Conservation (phyloP, 1,139 yeast genomes). For the Zygotorulaspora mrakii region DNA sequence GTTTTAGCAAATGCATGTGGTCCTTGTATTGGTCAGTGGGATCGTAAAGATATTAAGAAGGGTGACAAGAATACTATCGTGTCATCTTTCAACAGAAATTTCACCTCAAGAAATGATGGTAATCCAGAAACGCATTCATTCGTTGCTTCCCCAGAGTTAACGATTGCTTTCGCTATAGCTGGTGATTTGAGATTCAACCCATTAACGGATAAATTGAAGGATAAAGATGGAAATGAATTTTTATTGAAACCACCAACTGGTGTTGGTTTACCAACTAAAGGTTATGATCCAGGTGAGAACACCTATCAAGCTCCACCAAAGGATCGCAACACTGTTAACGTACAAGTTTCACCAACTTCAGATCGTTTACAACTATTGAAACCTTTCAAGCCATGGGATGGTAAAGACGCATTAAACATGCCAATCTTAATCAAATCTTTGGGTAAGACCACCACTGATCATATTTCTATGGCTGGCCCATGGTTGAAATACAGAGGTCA, state of each 20-base stretch:
- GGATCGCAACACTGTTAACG: slow-evolving; percentile 74
- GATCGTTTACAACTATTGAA: slow-evolving; percentile 85
- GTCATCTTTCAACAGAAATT: slow-evolving; percentile 98
- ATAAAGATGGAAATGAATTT: slow-evolving; percentile 93
- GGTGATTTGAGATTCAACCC: slow-evolving; percentile 99
- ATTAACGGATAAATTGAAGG: slow-evolving; percentile 88
- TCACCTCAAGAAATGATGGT: slow-evolving; percentile 98
- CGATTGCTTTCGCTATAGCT: slow-evolving; percentile 91
- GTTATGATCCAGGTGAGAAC: slow-evolving; percentile 93
- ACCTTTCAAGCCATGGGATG: slow-evolving; percentile 94
- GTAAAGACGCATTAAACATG: slow-evolving; percentile 83
- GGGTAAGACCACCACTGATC: slow-evolving; percentile 99
- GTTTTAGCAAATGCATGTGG: slow-evolving; percentile 99
- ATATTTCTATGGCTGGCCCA: slow-evolving; percentile 99
- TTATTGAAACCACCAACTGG: slow-evolving; percentile 86
- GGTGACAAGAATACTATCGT: slow-evolving; percentile 98
- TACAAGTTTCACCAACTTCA: slow-evolving; percentile 78
- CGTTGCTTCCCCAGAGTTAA: slow-evolving; percentile 97
- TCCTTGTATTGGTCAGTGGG: slow-evolving; percentile 99
- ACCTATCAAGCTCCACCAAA: slow-evolving; percentile 97
- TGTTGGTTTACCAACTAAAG: slow-evolving; percentile 86
- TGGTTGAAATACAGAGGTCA: slow-evolving; percentile 99
- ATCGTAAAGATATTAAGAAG: slow-evolving; percentile 93
- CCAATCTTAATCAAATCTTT: slow-evolving; percentile 95
- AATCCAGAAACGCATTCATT: slow-evolving; percentile 98